Percentiles rank a stretch among this genome's conserved stretches.
phyloP scores from a whole-genome alignment of 179 eudicot species.

The Corrigiola litoralis region DNA sequence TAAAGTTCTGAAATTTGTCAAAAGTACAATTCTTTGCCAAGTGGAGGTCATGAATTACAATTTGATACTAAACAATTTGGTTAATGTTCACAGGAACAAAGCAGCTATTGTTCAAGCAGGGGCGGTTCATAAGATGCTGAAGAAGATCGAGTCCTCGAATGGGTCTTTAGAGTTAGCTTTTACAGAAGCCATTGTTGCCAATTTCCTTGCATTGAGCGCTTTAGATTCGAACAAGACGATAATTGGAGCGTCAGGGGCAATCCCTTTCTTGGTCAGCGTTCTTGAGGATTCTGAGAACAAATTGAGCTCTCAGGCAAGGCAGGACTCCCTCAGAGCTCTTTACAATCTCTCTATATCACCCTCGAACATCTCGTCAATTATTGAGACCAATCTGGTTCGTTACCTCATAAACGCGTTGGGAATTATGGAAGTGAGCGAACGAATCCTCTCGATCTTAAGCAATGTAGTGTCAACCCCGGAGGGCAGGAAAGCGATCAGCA shows the following conservation, averaged over 20 bases:
- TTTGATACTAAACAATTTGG: background rate
- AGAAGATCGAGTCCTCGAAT: constrained; percentile 46
- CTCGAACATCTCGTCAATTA: constrained; percentile 36
- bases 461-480: constrained; percentile 57
- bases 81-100: constrained; percentile 58
- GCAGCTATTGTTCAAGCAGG: constrained; percentile 88
- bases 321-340: constrained; percentile 74
- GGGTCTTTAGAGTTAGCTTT: constrained; percentile 33
- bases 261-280: constrained; percentile 51
- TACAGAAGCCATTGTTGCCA: constrained; percentile 76
- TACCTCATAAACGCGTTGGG: constrained; percentile 51
- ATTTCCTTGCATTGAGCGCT: constrained; percentile 85
- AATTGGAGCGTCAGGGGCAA: constrained; percentile 74
- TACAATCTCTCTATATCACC: constrained; percentile 77
- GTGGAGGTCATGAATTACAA: too few relatives aligned
- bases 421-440: constrained; percentile 67
- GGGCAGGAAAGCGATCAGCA: constrained; percentile 56
- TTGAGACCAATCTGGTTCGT: constrained; percentile 55
- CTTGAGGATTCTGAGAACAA: constrained; percentile 35
- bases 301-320: constrained; percentile 45
- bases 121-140: constrained; percentile 85
- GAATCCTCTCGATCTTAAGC: constrained; percentile 66
- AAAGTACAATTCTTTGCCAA: too few relatives aligned
- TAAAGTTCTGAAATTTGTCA: background rate
- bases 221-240: constrained; percentile 70